These are phyloP conservation scores for Millerozyma miso DNA, from an alignment of 805 yeast genomes.

Conservation along the genomic window DNA sequence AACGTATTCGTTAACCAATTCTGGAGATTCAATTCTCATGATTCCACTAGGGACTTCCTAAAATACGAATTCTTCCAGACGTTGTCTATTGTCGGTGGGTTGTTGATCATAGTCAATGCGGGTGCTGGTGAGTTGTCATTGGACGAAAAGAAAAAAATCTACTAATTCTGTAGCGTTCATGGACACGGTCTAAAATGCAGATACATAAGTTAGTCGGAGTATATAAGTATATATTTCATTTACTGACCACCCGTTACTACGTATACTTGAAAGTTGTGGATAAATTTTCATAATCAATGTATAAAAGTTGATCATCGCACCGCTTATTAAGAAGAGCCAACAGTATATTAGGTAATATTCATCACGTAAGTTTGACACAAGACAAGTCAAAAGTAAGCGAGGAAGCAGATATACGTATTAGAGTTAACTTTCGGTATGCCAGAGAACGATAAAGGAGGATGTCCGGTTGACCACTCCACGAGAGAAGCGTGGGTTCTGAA, in stretches of 20 bases:
- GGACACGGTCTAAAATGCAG: neutral
- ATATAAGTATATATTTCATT: too few relatives aligned
- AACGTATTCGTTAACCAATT: slow-evolving; percentile 80
- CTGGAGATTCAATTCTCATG: slow-evolving; percentile 72
- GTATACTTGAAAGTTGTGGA: neutral
- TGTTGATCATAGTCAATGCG: slow-evolving; percentile 82
- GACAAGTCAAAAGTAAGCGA: too few relatives aligned
- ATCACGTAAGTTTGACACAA: neutral
- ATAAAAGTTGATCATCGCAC: neutral
- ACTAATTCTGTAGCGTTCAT: slow-evolving; percentile 29
- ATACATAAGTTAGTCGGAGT: neutral
- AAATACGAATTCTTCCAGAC: slow-evolving; percentile 95
- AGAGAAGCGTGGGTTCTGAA: slow-evolving; percentile 28
- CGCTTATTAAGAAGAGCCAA: neutral
- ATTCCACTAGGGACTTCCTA: slow-evolving; percentile 79
- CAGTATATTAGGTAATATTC: neutral
- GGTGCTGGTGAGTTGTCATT: slow-evolving; percentile 95
- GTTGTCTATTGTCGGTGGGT: slow-evolving; percentile 90
- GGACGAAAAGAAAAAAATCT: slow-evolving; percentile 93
- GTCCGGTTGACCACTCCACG: slow-evolving; percentile 52
- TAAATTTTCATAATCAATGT: neutral
- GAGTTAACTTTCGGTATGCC: too few relatives aligned
- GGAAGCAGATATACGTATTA: too few relatives aligned
- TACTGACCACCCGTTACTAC: neutral
- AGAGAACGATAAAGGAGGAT: slow-evolving; percentile 25